Percentiles rank a stretch among this genome's conserved stretches.
Evolutionary conservation across 106 monocot genomes (phyloP).

Genomic region (Dendrobium nobile): DNA sequence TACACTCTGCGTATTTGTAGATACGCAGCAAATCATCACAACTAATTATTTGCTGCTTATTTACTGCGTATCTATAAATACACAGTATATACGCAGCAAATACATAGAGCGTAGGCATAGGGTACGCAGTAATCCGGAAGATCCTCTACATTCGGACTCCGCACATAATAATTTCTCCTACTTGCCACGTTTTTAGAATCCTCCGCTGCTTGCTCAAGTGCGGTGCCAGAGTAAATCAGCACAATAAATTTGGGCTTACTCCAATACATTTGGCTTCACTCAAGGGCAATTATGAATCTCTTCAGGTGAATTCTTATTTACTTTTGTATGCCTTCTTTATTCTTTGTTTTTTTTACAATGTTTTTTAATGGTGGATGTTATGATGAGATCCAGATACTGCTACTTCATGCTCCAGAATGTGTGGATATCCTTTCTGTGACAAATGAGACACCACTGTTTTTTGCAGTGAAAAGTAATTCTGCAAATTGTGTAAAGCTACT

Average conservation of each 20-base stretch:
- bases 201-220: conserved; percentile 24
- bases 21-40: no score
- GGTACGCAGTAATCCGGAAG: no score
- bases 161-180: no score
- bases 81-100: no score
- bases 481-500: conserved; percentile 24
- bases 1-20: no score
- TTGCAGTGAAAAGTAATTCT: conserved; percentile 23
- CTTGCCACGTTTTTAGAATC: conserved; percentile 3
- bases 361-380: neutral
- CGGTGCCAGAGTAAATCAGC: conserved; percentile 19
- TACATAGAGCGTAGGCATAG: no score
- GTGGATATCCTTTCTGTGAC: conserved; percentile 21
- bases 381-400: conserved; percentile 16
- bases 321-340: neutral
- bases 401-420: conserved; percentile 30
- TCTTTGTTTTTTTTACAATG: neutral
- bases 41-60: no score
- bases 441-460: conserved; percentile 30
- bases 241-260: conserved; percentile 26
- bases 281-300: conserved; percentile 25
- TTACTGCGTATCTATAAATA: no score
- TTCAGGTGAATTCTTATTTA: conserved; percentile 18
- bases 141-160: no score
- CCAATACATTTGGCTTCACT: conserved; percentile 28